These are phyloP conservation scores for Coelastrella sp. DNA, from an alignment of 139 green algal genomes.

Conservation along the genomic window DNA sequence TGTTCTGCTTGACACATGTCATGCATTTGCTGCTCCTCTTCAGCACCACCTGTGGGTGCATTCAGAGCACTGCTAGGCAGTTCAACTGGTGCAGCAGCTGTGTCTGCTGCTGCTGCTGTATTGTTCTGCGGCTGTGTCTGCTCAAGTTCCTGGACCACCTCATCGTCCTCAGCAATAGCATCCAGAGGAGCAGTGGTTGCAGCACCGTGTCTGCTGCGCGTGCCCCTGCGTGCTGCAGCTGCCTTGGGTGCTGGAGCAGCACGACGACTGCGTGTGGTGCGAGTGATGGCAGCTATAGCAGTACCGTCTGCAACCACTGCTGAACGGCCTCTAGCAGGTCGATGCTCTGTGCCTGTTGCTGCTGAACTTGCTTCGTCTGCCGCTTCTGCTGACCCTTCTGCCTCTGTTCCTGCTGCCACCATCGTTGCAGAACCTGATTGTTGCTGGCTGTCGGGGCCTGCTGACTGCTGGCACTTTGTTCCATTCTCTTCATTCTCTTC, in stretches of 20 bases:
- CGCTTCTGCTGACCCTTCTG: neutral
- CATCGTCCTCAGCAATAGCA: constrained; percentile 19
- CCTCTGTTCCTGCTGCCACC: neutral
- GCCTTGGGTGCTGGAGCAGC: neutral
- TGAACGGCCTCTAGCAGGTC: neutral
- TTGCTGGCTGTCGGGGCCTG: neutral
- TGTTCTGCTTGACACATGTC: too few species aligned
- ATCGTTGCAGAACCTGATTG: neutral
- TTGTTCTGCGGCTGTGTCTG: neutral
- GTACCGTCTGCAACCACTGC: neutral
- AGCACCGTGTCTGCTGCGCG: neutral
- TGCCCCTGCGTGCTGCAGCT: constrained; percentile 1
- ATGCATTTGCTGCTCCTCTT: too few species aligned
- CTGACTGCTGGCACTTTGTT: neutral
- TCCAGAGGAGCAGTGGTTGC: constrained; percentile 3
- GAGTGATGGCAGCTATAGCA: neutral
- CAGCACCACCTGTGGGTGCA: too few species aligned
- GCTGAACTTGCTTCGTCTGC: constrained; percentile 1
- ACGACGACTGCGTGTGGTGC: constrained; percentile 1
- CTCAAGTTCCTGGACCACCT: neutral
- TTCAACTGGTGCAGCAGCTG: neutral
- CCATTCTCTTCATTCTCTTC: constrained; percentile 11
- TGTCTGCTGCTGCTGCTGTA: neutral
- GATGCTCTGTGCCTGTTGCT: neutral
- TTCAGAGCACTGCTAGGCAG: neutral